Evolutionary conservation across 2,329 filamentous ascomycete genomes (phyloP), one percentile per base, ranked within the genome.

Genomic region (Apiospora sp.): DNA sequence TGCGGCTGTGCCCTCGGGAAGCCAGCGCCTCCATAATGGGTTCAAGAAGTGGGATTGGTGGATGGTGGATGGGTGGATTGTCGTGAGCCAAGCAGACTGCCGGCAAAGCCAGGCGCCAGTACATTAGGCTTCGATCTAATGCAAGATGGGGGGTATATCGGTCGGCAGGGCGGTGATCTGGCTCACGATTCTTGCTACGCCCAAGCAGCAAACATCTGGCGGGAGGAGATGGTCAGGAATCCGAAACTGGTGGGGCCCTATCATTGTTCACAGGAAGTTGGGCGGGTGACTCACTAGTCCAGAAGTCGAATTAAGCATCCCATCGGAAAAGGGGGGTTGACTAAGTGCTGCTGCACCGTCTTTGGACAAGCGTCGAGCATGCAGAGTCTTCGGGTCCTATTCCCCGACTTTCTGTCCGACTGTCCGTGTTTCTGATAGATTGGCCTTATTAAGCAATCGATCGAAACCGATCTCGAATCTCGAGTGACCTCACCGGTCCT

Each of bases 391-490:
- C 19, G 54, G 30, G 8, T 27, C 37, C 1, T 61, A 10, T 30
- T 22, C 10, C 22, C 46, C 46, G 46, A 49, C 46, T 12, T 8
- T 41, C 37, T 10, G 37, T 30, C 51, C 24, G 27, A 58, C 13
- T 14, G 24, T 64, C 34, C 58, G 58, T n/a, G 34, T 64, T 41
- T 64, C 58, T 30, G 34, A 41, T 64, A 64, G 34, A 41, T 64
- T 64, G 58, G 34, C 14, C 58, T 64, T 41, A 64, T n/a, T 64
- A 64, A 64, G 58, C 58, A 37, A 64, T 64, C 58, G 58, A 64
- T 64, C 58, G 58, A 64, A n/a, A 41, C 19, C 4, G 19, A 64
- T 24, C 34, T 41, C 30, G 3, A 34, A 64, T 41, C 34, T 41
- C 22, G 58, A 41, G 34, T 64, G 58, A 64, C 58, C 58, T 64